phyloP scores from a whole-genome alignment of 176 grass and related monocot genomes.

The Bonia amplexicaulis region DNA sequence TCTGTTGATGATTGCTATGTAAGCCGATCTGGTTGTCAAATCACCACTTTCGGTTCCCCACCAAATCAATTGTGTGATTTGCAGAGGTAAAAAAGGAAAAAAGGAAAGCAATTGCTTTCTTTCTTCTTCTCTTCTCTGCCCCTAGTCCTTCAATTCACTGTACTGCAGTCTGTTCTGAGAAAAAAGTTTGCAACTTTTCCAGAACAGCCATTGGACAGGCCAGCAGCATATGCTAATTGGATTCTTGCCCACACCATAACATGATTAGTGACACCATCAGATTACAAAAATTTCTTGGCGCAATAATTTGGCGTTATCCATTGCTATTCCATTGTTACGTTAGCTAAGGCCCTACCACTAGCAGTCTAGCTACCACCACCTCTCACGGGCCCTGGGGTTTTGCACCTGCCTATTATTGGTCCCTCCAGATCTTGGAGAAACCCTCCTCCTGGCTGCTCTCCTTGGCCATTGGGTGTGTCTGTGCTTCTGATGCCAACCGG shows the following conservation, averaged over 20 bases:
- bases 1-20: background rate
- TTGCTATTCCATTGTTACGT: background rate
- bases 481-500: background rate
- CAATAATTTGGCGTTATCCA: conserved; percentile 29
- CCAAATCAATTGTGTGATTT: conserved; percentile 17
- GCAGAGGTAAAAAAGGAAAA: background rate
- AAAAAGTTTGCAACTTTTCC: background rate
- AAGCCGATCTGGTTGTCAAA: conserved; percentile 10
- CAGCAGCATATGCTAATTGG: conserved; percentile 24
- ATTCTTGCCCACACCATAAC: conserved; percentile 12
- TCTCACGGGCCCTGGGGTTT: background rate
- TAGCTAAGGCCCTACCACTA: conserved; percentile 15
- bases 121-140: background rate
- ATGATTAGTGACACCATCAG: conserved; percentile 14
- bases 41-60: conserved; percentile 1
- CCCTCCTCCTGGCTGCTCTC: conserved; percentile 1
- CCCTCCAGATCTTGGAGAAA: conserved; percentile 10
- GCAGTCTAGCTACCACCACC: background rate
- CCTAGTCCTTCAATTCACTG: conserved; percentile 5
- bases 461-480: conserved; percentile 28
- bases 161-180: background rate
- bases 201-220: background rate
- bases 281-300: background rate
- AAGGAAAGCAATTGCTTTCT: background rate
- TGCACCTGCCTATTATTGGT: conserved; percentile 36